These are phyloP conservation scores for Apiospora phragmitis DNA, from an alignment of 2,329 filamentous ascomycete species.

Conservation along the genomic window DNA sequence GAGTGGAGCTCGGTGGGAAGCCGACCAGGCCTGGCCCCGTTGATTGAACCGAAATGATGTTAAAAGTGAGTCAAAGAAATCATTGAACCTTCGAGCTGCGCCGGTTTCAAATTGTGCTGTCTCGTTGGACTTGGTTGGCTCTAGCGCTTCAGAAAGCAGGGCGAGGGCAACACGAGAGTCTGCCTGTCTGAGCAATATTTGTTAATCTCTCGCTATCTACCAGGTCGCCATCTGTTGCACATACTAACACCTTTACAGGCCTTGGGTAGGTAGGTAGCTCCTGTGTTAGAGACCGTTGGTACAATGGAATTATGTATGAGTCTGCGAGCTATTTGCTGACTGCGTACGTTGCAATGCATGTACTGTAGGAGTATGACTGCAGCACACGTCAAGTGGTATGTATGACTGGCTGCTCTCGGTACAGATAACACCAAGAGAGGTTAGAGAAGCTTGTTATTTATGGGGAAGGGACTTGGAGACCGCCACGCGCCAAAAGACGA, in stretches of 20 bases:
- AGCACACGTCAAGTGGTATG: neutral
- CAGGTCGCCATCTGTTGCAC: neutral
- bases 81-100: neutral
- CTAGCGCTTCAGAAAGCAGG: neutral
- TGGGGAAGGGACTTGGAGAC: neutral
- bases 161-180: neutral
- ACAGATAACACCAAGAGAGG: neutral
- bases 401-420: neutral
- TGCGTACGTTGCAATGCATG: neutral
- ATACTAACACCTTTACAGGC: no score
- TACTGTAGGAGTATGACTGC: conserved; percentile 1
- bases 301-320: neutral
- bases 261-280: neutral
- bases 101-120: neutral
- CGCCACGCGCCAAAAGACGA: neutral
- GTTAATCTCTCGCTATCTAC: neutral
- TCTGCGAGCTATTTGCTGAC: neutral
- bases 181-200: neutral
- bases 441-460: neutral
- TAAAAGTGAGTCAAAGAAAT: conserved; percentile 4
- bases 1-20: neutral
- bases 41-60: neutral
- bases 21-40: neutral
- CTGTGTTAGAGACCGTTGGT: neutral
- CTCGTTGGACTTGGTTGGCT: neutral